Percentiles rank a stretch among this genome's conserved stretches.
These are phyloP conservation scores for Cnidoscolus chayamansa DNA, from an alignment of 441 rosid species.

Conservation along the genomic window DNA sequence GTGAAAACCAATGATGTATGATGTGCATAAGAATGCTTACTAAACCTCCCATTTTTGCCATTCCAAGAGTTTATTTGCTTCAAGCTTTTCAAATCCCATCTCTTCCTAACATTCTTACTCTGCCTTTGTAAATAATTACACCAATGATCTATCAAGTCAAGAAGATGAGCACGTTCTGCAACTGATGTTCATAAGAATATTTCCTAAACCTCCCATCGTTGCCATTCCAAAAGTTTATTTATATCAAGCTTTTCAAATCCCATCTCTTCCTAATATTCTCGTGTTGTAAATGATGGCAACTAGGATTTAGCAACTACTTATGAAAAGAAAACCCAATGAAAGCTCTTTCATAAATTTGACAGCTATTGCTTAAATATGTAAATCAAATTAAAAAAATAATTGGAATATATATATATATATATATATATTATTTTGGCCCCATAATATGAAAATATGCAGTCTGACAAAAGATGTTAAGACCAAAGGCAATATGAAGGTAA, in stretches of 20 bases:
- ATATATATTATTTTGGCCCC: not conserved
- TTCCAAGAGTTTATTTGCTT: not conserved
- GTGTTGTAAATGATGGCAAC: not conserved
- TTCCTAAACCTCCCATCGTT: not conserved
- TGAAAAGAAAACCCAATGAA: not conserved
- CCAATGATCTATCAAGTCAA: too few species aligned
- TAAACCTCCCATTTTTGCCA: not conserved
- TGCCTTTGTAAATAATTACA: too few species aligned
- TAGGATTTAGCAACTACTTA: not conserved
- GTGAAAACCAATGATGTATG: too few species aligned
- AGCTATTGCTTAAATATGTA: not conserved
- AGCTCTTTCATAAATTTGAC: not conserved
- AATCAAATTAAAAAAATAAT: not conserved
- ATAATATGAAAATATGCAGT: not conserved
- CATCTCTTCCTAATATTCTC: not conserved
- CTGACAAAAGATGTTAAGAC: conserved; percentile 7
- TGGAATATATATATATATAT: too few species aligned
- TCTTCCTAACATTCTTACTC: too few species aligned
- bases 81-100: not conserved
- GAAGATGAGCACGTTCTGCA: too few species aligned
- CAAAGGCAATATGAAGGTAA: conserved; percentile 22
- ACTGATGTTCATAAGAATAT: not conserved
- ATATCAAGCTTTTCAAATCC: not conserved
- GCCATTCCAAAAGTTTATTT: not conserved
- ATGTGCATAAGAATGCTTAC: not conserved